Percentiles rank a stretch among this genome's conserved stretches.
Conservation (phyloP, 352 stramenopile species). For the Lagenidium giganteum region DNA sequence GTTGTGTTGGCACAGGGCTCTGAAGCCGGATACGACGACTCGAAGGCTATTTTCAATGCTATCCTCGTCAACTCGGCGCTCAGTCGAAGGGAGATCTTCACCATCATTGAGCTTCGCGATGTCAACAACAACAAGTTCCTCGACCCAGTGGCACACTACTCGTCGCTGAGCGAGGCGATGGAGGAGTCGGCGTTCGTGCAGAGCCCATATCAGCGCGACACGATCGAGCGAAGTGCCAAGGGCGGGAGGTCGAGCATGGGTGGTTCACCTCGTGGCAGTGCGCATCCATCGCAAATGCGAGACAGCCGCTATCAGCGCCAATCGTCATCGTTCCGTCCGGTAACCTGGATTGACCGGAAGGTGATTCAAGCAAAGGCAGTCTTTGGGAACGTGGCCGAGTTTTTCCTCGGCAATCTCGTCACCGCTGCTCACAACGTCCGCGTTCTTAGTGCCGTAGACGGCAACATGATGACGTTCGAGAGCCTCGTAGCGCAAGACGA, state of each 20-base stretch:
- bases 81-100: constrained; percentile 65
- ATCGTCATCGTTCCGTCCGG: not conserved
- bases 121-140: constrained; percentile 83
- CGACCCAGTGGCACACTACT: constrained; percentile 62
- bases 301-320: too few relatives aligned
- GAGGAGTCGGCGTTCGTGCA: too few relatives aligned
- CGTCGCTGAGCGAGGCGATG: too few relatives aligned
- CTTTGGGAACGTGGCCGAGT: constrained; percentile 32
- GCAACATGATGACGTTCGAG: constrained; percentile 15
- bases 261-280: too few relatives aligned
- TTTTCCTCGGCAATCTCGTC: constrained; percentile 63
- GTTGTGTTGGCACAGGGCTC: constrained; percentile 77
- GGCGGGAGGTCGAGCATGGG: too few relatives aligned
- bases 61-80: constrained; percentile 77
- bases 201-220: too few relatives aligned
- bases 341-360: not conserved
- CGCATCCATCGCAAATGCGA: too few relatives aligned
- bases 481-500: constrained; percentile 36
- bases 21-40: constrained; percentile 70
- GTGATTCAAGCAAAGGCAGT: not conserved
- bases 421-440: constrained; percentile 45
- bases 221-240: too few relatives aligned
- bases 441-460: too few relatives aligned
- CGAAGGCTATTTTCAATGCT: constrained; percentile 83
- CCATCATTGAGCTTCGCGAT: constrained; percentile 82